Base-by-base conservation (phyloP, 2,329 filamentous ascomycete genomes). In the Fusarium foetens region DNA sequence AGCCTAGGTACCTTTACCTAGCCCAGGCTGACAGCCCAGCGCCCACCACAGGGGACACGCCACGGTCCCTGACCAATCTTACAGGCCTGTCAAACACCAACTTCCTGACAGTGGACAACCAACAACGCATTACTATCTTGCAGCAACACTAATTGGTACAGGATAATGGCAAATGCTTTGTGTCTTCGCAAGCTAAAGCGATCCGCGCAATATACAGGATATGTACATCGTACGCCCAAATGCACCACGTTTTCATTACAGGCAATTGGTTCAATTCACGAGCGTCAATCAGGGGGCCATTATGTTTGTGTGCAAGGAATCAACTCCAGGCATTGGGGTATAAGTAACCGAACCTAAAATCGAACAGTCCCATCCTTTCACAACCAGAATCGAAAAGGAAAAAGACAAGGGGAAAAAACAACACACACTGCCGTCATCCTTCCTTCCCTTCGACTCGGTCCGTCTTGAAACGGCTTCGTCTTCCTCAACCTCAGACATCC, bases 281-380 rank as follows among this genome's bases (percentile, higher is more conserved):
- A 21, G 17, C 33, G 25, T 73, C 66, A 63, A 51, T 41, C 39
- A 31, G 35, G 49, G 55, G 38, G 11, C 14, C 59, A 43, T 52
- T 19, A 19, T 38, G 53, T 63, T 62, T 48, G 36, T 33, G 55
- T 45, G 63, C 64, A 73, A 64, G 70, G 64, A 72, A 63, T 63
- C 63, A 76, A 76, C 70, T 75, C 71, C 75, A 76, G 75, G 75
- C 75, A 68, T 75, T 74, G 74, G 75, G 75, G 75, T 76, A 76
- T 76, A 77, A 76, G 62, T 76, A 77, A 73, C 70, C 70, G 68
- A 67, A 63, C 75, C 75, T 77, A 73, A 75, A 53, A 66, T 54
- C 75, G 67, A 76, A 73, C 62, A 72, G 51, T 63, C 67, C 70
- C 66, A 36, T 53, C 66, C 71, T 64, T 64, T 66, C 69, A 58